phyloP scores from a whole-genome alignment of 179 eudicot genomes.

The Actinidia polygama region DNA sequence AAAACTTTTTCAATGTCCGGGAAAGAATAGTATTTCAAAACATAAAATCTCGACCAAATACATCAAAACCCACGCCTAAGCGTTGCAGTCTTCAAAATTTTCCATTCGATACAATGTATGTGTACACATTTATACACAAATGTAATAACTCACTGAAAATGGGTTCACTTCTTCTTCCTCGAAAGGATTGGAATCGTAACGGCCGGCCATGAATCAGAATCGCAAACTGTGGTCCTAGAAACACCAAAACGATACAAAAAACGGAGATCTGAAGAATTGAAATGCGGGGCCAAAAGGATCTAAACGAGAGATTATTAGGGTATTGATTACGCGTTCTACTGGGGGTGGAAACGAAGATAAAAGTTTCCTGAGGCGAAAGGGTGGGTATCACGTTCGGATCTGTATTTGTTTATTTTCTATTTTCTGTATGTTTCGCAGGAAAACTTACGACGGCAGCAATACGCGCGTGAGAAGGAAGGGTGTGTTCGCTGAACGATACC shows the following conservation, averaged over 20 bases:
- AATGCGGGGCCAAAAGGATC: not conserved
- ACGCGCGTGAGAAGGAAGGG: no score
- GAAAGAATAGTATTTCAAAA: not conserved
- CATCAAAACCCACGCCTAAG: not conserved
- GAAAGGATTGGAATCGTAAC: constrained; percentile 37
- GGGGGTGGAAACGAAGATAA: not conserved
- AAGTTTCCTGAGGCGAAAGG: not conserved
- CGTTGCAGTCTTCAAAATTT: not conserved
- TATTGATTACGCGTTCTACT: not conserved
- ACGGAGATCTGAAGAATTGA: not conserved
- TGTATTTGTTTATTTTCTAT: not conserved
- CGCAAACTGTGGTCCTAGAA: not conserved
- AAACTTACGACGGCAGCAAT: not conserved
- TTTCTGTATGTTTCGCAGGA: not conserved
- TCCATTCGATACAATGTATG: not conserved
- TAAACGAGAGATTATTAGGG: not conserved
- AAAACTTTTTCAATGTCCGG: not conserved
- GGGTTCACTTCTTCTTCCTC: constrained; percentile 40
- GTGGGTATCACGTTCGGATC: not conserved
- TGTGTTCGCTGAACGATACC: no score
- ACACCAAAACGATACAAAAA: not conserved
- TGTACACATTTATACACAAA: not conserved
- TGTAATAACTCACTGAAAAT: constrained; percentile 28
- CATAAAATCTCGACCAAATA: not conserved
- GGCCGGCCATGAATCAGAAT: constrained; percentile 28